A percentile compares a stretch with the other conserved stretches of the same genome.
Evolutionary conservation across 441 rosid genomes (phyloP).

Genomic region (Euphorbia corollata): DNA sequence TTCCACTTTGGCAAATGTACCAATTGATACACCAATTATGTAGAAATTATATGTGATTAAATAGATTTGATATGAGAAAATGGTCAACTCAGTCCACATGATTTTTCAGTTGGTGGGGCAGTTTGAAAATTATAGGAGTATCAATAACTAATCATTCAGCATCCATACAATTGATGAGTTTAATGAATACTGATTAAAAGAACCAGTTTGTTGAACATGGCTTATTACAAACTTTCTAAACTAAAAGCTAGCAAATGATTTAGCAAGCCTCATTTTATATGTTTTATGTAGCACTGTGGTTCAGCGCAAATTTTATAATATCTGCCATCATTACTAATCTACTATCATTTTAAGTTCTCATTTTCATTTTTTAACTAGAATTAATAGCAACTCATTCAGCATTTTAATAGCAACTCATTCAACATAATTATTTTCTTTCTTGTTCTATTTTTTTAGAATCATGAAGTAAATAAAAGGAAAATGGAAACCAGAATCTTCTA

Average conservation of each 20-base stretch:
- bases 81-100: not conserved
- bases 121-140: not conserved
- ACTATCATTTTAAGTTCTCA: too few species aligned
- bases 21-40: too few species aligned
- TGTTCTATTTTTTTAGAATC: too few species aligned
- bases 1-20: too few species aligned
- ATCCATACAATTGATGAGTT: not conserved
- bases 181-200: not conserved
- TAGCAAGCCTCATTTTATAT: too few species aligned
- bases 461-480: too few species aligned
- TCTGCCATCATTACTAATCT: not conserved
- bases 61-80: not conserved
- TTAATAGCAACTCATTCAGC: too few species aligned
- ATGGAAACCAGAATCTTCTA: too few species aligned
- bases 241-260: not conserved
- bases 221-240: not conserved
- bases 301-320: too few species aligned
- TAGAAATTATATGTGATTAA: not conserved
- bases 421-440: too few species aligned
- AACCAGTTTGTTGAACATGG: not conserved
- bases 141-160: not conserved
- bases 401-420: too few species aligned
- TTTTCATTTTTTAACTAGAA: too few species aligned
- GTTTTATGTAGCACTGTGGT: not conserved
- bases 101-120: not conserved